These are phyloP conservation scores for Ampelomyces quisqualis DNA, from an alignment of 2,329 filamentous ascomycete species.

Conservation along the genomic window DNA sequence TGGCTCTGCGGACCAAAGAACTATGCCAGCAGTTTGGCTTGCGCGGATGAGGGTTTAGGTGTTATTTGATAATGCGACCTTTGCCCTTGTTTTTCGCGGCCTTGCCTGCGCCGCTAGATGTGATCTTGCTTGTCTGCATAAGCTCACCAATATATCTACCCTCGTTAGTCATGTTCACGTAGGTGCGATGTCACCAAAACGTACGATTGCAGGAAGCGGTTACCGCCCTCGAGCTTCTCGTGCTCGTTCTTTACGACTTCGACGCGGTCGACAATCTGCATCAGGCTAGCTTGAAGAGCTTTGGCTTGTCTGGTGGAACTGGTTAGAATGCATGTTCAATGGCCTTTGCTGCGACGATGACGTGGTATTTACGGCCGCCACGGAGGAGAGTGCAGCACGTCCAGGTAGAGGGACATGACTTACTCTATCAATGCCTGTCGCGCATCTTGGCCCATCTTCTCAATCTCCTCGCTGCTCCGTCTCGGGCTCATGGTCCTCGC, in stretches of 20 bases:
- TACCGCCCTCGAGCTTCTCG: constrained; percentile 94
- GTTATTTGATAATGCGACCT: constrained; percentile 41
- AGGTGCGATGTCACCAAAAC: constrained; percentile 22
- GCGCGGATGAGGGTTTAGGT: constrained; percentile 25
- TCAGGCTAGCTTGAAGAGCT: constrained; percentile 81
- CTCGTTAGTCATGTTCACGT: constrained; percentile 14
- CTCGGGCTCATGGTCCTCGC: constrained; percentile 93
- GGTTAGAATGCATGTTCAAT: constrained; percentile 20
- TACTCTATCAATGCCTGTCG: constrained; percentile 64
- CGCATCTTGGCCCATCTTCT: constrained; percentile 81
- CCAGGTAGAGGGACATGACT: constrained; percentile 33
- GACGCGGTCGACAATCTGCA: constrained; percentile 88
- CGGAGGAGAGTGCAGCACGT: no score
- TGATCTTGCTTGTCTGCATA: constrained; percentile 72
- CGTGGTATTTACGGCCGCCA: no score
- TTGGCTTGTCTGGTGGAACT: constrained; percentile 71
- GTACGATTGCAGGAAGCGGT: constrained; percentile 82
- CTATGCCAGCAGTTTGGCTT: constrained; percentile 11
- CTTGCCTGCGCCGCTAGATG: constrained; percentile 54
- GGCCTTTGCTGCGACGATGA: background rate
- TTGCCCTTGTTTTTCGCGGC: constrained; percentile 50
- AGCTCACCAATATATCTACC: constrained; percentile 91
- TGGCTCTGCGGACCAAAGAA: constrained; percentile 20
- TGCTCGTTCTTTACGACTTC: constrained; percentile 93
- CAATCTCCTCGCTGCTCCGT: constrained; percentile 85